These are phyloP conservation scores for Nymphaea thermarum DNA, from an alignment of 164 flowering plant genomes.

Conservation along the genomic window DNA sequence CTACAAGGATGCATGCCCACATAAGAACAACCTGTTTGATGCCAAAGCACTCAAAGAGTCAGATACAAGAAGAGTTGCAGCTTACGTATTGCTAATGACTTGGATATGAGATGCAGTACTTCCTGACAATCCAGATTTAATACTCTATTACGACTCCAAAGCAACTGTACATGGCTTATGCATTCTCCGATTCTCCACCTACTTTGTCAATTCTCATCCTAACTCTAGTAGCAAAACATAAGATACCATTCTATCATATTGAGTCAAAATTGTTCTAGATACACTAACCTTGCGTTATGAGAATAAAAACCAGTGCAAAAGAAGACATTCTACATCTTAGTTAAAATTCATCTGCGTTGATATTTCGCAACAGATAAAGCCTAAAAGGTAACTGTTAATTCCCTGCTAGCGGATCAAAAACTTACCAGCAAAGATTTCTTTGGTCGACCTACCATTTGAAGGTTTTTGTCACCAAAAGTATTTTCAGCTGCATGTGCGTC, in stretches of 20 bases:
- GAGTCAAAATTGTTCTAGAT: no score
- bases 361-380: neutral
- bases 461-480: conserved; percentile 34
- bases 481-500: conserved; percentile 42
- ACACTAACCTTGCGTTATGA: no score
- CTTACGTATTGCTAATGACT: no score
- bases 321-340: neutral
- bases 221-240: no score
- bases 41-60: neutral
- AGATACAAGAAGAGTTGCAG: neutral
- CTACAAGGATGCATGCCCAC: conserved; percentile 38
- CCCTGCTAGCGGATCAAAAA: neutral
- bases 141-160: no score
- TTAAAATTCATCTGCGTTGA: neutral
- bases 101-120: no score
- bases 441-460: conserved; percentile 43
- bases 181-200: no score
- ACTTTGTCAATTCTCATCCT: no score
- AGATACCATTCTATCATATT: no score
- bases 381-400: neutral
- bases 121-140: no score
- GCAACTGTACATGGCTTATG: no score
- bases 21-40: conserved; percentile 33
- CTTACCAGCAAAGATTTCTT: conserved; percentile 51
- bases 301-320: neutral